Base-by-base conservation (phyloP, 768 basidiomycete genomes). In the Naganishia vaughanmartiniae region DNA sequence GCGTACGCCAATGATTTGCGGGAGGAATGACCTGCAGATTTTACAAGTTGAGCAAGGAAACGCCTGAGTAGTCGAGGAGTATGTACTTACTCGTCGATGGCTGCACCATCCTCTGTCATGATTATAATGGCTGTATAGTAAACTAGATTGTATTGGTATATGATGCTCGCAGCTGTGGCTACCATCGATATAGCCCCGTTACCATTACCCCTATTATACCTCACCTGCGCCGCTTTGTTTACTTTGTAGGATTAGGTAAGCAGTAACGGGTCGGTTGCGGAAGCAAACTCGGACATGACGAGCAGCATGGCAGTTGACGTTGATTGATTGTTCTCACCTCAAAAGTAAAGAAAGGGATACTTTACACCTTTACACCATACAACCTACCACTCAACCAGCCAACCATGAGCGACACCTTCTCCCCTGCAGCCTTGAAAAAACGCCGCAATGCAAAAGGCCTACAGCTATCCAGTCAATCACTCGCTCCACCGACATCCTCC, bases 1-100 rank as follows among this genome's bases (percentile, higher is more conserved):
- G n/a, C 79, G 73, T 69, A 80, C 79, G 14, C 81, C 81, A 19
- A 82, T 76, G 45, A 82, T 80, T 36, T 80, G 75, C 1, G 81
- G 81, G 11, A 82, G 69, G 74, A 80, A 82, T 0, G 80, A 81
- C 65, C 80, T 80, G 70, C 19, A 15, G 24, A n/a, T 17, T 28
- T 15, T 21, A 46, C 34, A 12, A 36, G 34, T 36, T n/a, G n/a
- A n/a, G n/a, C n/a, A n/a, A n/a, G n/a, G n/a, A n/a, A n/a, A n/a
- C n/a, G n/a, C n/a, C n/a, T n/a, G n/a, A n/a, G n/a, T n/a, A n/a
- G n/a, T 36, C 6, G 34, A 36, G 4, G 34, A 12, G 34, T 12
- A 36, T 12, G 34, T 36, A 57, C 56, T 57, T 11, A 57, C 57
- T 58, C 57, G 57, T 58, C 57, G 6, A 36, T n/a, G 15, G 31